Conservation (phyloP, 1,139 yeast genomes). For the Geotrichum siamense region DNA sequence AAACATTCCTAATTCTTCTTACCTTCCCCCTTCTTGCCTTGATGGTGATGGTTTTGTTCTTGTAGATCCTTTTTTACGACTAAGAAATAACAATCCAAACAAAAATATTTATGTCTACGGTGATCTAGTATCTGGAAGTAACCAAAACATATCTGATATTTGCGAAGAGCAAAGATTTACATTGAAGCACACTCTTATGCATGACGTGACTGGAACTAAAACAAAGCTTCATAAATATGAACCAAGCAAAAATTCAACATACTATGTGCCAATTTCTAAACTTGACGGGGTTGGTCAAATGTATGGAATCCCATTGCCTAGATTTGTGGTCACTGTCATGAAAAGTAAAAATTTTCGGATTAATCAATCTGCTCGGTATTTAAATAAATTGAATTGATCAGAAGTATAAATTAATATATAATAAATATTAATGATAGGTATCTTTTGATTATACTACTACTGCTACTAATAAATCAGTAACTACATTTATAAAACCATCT, state of each 20-base stretch:
- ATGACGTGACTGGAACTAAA: conserved; percentile 3
- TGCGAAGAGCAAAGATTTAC: conserved; percentile 8
- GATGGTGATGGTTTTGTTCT: conserved; percentile 10
- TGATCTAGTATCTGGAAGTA: conserved; percentile 8
- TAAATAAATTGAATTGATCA: too few species aligned
- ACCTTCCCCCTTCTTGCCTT: conserved; percentile 3
- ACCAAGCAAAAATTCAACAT: background rate
- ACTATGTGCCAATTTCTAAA: conserved; percentile 12
- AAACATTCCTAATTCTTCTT: conserved; percentile 10
- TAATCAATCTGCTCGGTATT: conserved; percentile 3
- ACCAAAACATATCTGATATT: conserved; percentile 10
- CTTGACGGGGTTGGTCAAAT: conserved; percentile 12
- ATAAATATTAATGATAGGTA: too few species aligned
- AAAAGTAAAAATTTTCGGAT: conserved; percentile 9
- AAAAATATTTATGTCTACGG: conserved; percentile 11
- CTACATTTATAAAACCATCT: too few species aligned
- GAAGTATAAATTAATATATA: too few species aligned
- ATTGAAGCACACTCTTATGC: conserved; percentile 3
- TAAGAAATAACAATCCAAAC: conserved; percentile 6
- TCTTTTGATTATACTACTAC: too few species aligned
- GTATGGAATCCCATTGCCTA: conserved; percentile 9
- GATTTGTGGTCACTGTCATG: conserved; percentile 10
- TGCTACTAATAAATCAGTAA: too few species aligned
- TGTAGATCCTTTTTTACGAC: conserved; percentile 9
- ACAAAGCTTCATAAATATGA: conserved; percentile 1